Evolutionary conservation across 2,329 filamentous ascomycete genomes (phyloP).

Genomic region (Alternaria arbusti): DNA sequence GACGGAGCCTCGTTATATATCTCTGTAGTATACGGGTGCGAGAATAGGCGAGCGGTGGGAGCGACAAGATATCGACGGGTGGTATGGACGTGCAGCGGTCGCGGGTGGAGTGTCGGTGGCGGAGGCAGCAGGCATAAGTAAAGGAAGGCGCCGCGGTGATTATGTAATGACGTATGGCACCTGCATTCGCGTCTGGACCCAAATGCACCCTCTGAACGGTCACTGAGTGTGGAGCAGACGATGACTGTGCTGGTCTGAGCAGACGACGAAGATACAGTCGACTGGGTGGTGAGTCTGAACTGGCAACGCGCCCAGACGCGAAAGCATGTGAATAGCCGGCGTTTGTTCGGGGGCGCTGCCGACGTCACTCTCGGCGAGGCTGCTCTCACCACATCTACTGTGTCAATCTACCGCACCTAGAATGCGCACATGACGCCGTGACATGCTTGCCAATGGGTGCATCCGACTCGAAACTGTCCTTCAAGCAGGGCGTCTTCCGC

Average conservation of each 20-base stretch:
- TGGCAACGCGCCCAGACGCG: conserved; percentile 14
- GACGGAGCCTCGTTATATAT: conserved; percentile 14
- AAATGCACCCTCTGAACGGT: not conserved
- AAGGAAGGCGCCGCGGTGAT: not conserved
- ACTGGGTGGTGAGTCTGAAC: not conserved
- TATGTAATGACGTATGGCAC: conserved; percentile 19
- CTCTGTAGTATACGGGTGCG: not conserved
- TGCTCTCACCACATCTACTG: conserved; percentile 2
- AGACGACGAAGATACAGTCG: not conserved
- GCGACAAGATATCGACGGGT: not conserved
- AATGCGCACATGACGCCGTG: conserved; percentile 36
- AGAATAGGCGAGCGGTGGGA: not conserved
- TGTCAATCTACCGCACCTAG: not conserved
- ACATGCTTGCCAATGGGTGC: conserved; percentile 76
- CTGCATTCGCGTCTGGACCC: not conserved
- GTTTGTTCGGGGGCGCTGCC: conserved; percentile 11
- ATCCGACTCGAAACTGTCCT: conserved; percentile 97
- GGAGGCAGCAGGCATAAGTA: not conserved
- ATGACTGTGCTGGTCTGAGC: not conserved
- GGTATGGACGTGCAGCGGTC: not conserved
- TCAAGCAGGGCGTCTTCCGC: conserved; percentile 97
- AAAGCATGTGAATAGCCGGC: conserved; percentile 30
- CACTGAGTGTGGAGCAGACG: not conserved
- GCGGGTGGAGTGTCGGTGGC: not conserved
- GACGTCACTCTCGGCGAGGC: conserved; percentile 27